A percentile compares a stretch with the other conserved stretches of the same genome.
Conservation (phyloP, 768 basidiomycete genomes). For the Hypholoma fasciculare region DNA sequence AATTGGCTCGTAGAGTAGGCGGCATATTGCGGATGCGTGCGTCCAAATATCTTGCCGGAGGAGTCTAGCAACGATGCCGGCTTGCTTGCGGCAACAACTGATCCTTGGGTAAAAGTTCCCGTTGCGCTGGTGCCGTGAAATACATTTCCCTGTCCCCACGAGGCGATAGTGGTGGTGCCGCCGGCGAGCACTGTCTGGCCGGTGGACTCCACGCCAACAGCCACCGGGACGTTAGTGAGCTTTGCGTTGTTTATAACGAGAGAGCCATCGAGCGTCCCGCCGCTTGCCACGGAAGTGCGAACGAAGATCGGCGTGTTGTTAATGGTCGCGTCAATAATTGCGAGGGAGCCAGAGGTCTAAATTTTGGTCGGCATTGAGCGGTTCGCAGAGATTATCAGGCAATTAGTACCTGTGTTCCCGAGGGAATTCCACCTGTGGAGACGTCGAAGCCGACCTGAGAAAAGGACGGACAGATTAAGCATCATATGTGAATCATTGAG, state of each 20-base stretch:
- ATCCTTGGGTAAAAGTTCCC: conserved; percentile 50
- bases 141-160: conserved; percentile 81
- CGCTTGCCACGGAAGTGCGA: conserved; percentile 47
- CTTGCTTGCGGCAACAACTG: conserved; percentile 51
- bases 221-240: conserved; percentile 59
- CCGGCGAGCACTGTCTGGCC: conserved; percentile 52
- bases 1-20: conserved; percentile 62
- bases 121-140: conserved; percentile 51
- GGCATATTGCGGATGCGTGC: conserved; percentile 67
- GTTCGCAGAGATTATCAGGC: no score
- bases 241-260: conserved; percentile 67
- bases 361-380: not conserved
- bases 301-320: conserved; percentile 65
- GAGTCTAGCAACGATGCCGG: conserved; percentile 55
- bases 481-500: conserved; percentile 1
- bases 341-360: conserved; percentile 55
- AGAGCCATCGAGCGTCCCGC: conserved; percentile 50
- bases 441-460: conserved; percentile 57
- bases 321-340: conserved; percentile 65
- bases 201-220: conserved; percentile 50
- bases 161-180: conserved; percentile 44
- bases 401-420: conserved; percentile 36
- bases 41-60: conserved; percentile 62
- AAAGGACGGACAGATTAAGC: conserved; percentile 15
- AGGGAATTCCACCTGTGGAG: conserved; percentile 45